phyloP scores from a whole-genome alignment of 352 stramenopile genomes.

The Aphanomyces stellatus region DNA sequence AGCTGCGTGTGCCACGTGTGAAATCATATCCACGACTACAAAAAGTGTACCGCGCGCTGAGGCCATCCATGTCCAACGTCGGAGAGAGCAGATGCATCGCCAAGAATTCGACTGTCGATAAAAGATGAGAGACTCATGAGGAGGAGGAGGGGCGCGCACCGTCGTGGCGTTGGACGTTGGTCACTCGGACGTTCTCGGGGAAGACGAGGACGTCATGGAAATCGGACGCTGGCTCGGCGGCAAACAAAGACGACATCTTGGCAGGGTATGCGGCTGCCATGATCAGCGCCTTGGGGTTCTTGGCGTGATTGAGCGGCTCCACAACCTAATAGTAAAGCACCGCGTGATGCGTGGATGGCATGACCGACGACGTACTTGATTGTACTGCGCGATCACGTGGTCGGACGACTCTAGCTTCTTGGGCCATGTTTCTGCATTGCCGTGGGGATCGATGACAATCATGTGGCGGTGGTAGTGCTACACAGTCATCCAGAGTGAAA shows the following conservation, averaged over 20 bases:
- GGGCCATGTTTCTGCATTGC: constrained; percentile 40
- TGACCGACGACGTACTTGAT: constrained; percentile 23
- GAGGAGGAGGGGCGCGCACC: constrained; percentile 25
- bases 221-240: background rate
- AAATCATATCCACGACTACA: constrained; percentile 1
- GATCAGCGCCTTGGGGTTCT: constrained; percentile 21
- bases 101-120: background rate
- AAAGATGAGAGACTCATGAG: background rate
- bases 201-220: constrained; percentile 63
- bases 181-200: constrained; percentile 48
- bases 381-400: constrained; percentile 43
- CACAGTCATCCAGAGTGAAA: background rate
- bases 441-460: constrained; percentile 42
- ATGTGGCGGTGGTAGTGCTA: constrained; percentile 49
- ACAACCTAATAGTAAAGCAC: background rate
- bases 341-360: background rate
- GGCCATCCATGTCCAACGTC: constrained; percentile 24
- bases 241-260: background rate
- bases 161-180: constrained; percentile 35
- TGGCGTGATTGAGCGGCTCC: background rate
- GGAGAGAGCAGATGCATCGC: constrained; percentile 24
- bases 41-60: constrained; percentile 32
- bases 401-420: constrained; percentile 60
- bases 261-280: constrained; percentile 44
- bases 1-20: too few species aligned